Evolutionary conservation across 129 eudicot genomes (phyloP).

Genomic region (Smallanthus sonchifolius): DNA sequence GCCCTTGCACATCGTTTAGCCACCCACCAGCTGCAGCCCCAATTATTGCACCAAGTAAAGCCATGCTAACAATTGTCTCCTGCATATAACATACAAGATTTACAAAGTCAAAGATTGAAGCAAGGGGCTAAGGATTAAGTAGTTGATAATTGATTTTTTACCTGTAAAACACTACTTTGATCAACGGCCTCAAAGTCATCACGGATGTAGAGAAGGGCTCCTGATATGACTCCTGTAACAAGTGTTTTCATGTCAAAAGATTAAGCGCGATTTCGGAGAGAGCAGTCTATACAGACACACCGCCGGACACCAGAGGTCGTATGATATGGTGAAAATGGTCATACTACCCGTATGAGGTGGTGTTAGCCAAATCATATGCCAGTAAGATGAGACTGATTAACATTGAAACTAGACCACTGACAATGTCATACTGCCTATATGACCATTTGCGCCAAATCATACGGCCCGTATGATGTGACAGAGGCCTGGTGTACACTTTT

Average conservation of each 20-base stretch:
- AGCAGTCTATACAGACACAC: no score
- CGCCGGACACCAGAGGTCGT: no score
- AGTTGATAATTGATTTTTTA: slow-evolving; percentile 16
- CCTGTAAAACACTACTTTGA: slow-evolving; percentile 55
- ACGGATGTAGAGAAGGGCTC: slow-evolving; percentile 71
- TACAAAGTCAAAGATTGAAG: not conserved
- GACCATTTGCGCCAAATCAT: no score
- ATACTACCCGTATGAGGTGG: no score
- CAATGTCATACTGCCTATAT: no score
- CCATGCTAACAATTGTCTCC: slow-evolving; percentile 89
- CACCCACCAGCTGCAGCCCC: slow-evolving; percentile 75
- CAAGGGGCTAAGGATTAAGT: not conserved
- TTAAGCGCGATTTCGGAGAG: not conserved
- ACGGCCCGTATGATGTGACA: not conserved
- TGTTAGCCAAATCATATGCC: no score
- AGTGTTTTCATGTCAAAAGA: slow-evolving; percentile 2
- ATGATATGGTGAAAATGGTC: no score
- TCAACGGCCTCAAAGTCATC: slow-evolving; percentile 56
- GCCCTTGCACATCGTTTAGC: slow-evolving; percentile 56
- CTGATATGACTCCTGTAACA: slow-evolving; percentile 66
- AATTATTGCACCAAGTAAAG: slow-evolving; percentile 74
- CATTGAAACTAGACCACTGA: no score
- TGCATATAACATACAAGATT: slow-evolving; percentile 8
- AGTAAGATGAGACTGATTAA: no score
- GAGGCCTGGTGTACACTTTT: no score